Base-by-base conservation (phyloP, 257 asterid species). In the Solanum sejunctum region DNA sequence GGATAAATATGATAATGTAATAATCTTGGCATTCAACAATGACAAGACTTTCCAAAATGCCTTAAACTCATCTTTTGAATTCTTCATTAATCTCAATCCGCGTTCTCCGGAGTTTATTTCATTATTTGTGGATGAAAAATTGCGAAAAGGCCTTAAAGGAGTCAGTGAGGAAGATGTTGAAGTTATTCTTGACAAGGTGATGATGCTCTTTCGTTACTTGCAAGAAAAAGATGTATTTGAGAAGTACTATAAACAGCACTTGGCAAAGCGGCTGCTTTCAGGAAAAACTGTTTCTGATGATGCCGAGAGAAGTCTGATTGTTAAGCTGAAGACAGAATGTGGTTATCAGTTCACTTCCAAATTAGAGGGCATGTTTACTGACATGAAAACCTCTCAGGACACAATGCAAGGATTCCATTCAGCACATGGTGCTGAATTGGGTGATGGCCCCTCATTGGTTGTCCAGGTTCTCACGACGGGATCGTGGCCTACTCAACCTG, bases 81-180 rank as follows among this genome's bases (percentile, higher is more conserved):
- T 91, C 87, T 95, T 95, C 84, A 93, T 95, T 86, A 95, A 95
- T 91, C 89, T 95, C 82, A 94, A 94, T 79, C 85, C 97, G 54
- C 97, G 99, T 84, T 93, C 97, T n/a, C 97, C 99, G 0, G 99
- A 95, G 89, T 95, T 92, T 82, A 92, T 95, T 41, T 94, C 98
- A 28, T 89, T 95, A 89, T 95, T 90, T 79, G 94, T 95, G 88
- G 99, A 95, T 84, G 97, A 93, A 84, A 93, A 94, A 81, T 92
- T 95, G 87, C 92, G 97, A 39, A 93, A 93, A 88, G 96, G 99
- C 45, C 89, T 94, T 86, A 92, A 93, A 89, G 97, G 97, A 51
- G 94, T 89, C 83, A 94, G 94, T 85, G 99, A 95, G 82, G 99
- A 95, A 83, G 99, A 95, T 43, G 90, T 93, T 28, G 99, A 94